Conservation (phyloP, 1,284 basidiomycete genomes). For the Austroboletus olivaceoglutinosus region DNA sequence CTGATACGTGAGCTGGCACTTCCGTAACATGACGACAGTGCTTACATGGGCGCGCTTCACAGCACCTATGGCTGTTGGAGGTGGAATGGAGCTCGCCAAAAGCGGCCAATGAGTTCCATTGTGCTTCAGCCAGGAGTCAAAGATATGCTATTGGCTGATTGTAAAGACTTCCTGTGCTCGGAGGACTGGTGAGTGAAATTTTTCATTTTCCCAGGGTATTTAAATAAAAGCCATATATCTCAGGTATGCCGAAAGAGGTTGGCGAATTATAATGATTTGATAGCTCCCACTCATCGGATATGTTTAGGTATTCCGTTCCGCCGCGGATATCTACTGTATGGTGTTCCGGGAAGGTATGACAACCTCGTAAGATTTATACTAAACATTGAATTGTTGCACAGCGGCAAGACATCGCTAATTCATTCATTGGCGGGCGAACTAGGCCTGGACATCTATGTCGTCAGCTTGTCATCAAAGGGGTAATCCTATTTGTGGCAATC, state of each 20-base stretch:
- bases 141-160: slow-evolving; percentile 82
- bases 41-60: slow-evolving; percentile 8
- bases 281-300: slow-evolving; percentile 19
- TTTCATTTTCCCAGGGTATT: slow-evolving; percentile 5
- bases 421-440: slow-evolving; percentile 85
- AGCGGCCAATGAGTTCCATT: slow-evolving; percentile 83
- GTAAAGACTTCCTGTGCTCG: slow-evolving; percentile 77
- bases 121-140: slow-evolving; percentile 82
- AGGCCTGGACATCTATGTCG: slow-evolving; percentile 84
- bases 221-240: slow-evolving; percentile 14
- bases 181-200: slow-evolving; percentile 69
- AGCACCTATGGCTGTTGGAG: slow-evolving; percentile 75
- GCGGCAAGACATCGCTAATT: slow-evolving; percentile 81
- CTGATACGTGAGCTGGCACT: slow-evolving; percentile 65
- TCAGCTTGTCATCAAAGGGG: slow-evolving; percentile 83
- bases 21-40: slow-evolving; percentile 7
- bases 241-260: slow-evolving; percentile 84
- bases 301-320: slow-evolving; percentile 77
- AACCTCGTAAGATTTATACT: background rate
- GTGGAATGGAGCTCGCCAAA: slow-evolving; percentile 83
- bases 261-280: slow-evolving; percentile 29
- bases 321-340: slow-evolving; percentile 79
- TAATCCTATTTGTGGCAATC: slow-evolving; percentile 34
- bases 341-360: slow-evolving; percentile 75
- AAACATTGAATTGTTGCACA: slow-evolving; percentile 29